Evolutionary conservation across 148 eudicot genomes (phyloP), one percentile per base, ranked within the genome.

Genomic region (Diospyros lotus): DNA sequence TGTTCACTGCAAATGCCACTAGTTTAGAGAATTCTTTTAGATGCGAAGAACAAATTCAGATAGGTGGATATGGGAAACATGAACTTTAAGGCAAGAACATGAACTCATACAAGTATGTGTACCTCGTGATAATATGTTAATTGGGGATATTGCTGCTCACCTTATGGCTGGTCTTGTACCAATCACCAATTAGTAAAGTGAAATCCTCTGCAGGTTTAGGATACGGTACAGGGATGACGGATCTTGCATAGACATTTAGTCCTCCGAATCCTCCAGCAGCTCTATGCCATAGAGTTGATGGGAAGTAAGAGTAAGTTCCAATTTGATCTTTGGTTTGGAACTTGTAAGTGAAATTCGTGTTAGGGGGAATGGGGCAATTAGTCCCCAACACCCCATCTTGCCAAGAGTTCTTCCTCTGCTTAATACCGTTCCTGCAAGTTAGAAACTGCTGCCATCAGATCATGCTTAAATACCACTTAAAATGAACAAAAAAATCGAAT

Each of bases 351-450:
- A 66, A 95, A 75, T 95, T 95, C 38, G 85, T 54, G 80, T 87
- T 92, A 0, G 97, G 87, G 66, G 91, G 94, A 41, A 95, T 88
- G 4, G 99, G 89, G 64, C 99, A 95, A 71, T 95, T 93, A n/a
- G 99, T 95, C 59, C 99, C 99, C 81, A 83, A 59, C 3, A 95
- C 94, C 8, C 99, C 99, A 79, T 95, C 99, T 88, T 95, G 99
- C 99, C 99, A 95, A 1, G 94, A 90, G 77, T 93, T 91, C 85
- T 95, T 95, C 83, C 99, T 87, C 78, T 95, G 99, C 82, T 95
- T 95, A 41, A 95, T 91, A 50, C 99, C 99, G 80, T 95, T 93
- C 99, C 99, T 95, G 60, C 68, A 51, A 45, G 18, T 44, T 17
- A 78, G 53, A 59, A n/a, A 69, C 14, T n/a, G n/a, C 3, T n/a